A percentile compares a stretch with the other conserved stretches of the same genome.
Conservation (phyloP, 2,329 filamentous ascomycete genomes). For the Trichophyton rubrum region DNA sequence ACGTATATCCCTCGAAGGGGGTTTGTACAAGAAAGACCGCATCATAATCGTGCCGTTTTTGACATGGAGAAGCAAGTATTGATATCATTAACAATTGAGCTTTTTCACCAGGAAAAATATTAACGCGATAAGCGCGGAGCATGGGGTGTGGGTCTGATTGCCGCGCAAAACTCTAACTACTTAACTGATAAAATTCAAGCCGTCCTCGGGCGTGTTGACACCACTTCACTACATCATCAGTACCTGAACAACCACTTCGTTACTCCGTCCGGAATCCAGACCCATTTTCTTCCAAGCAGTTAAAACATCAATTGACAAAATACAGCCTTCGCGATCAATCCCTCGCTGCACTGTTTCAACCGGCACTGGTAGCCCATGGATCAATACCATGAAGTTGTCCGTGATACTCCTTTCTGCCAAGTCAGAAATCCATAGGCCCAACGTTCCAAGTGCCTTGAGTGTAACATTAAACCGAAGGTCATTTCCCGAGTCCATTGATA, state of each 20-base stretch:
- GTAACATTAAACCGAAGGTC: slow-evolving; percentile 52
- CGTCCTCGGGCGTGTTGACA: no score
- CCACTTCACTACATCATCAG: slow-evolving; percentile 29
- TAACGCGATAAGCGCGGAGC: background rate
- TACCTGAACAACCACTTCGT: slow-evolving; percentile 61
- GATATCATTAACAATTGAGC: background rate
- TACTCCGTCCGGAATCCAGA: slow-evolving; percentile 61
- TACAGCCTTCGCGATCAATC: slow-evolving; percentile 15
- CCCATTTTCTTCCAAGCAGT: slow-evolving; percentile 65
- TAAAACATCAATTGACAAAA: slow-evolving; percentile 67
- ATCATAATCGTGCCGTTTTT: background rate
- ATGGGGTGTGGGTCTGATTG: background rate
- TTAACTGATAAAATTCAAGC: background rate
- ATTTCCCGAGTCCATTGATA: slow-evolving; percentile 47
- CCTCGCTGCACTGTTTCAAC: slow-evolving; percentile 44
- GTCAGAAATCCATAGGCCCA: slow-evolving; percentile 63
- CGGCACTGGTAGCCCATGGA: slow-evolving; percentile 60
- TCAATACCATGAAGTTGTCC: slow-evolving; percentile 58
- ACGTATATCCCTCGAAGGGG: background rate
- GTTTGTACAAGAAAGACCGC: background rate
- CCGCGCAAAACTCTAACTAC: background rate
- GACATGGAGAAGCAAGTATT: background rate
- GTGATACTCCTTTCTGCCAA: slow-evolving; percentile 49
- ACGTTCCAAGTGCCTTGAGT: slow-evolving; percentile 63
- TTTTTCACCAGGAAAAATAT: background rate